These are phyloP conservation scores for Hirsutella thompsonii DNA, from an alignment of 2,329 filamentous ascomycete genomes.

Conservation along the genomic window DNA sequence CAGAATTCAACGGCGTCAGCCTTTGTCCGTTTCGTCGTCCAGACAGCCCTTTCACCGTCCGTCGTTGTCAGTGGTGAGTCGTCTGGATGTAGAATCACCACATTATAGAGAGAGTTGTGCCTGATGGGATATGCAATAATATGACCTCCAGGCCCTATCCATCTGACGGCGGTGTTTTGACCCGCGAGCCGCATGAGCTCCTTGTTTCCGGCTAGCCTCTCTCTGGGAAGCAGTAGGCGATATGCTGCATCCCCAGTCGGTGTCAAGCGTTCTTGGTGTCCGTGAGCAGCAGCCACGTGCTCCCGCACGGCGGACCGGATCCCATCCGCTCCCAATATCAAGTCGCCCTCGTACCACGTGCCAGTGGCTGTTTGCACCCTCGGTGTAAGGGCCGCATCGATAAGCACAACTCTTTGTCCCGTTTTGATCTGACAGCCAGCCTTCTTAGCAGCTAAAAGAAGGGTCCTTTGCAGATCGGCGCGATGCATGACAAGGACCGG, in stretches of 20 bases:
- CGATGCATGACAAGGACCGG: constrained; percentile 13
- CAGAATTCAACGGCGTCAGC: constrained; percentile 47
- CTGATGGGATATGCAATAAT: constrained; percentile 56
- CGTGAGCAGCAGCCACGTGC: constrained; percentile 39
- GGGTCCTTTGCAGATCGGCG: constrained; percentile 12
- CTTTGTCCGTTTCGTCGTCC: constrained; percentile 50
- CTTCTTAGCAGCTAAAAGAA: constrained; percentile 8
- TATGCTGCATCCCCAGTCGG: constrained; percentile 41
- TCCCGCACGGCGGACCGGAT: constrained; percentile 34
- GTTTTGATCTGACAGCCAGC: constrained; percentile 19
- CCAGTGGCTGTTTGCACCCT: constrained; percentile 7
- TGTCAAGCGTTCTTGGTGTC: constrained; percentile 29
- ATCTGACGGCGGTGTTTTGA: constrained; percentile 43
- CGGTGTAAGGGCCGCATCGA: constrained; percentile 12
- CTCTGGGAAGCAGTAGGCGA: constrained; percentile 35
- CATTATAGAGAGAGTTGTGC: constrained; percentile 52
- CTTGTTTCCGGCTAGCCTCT: constrained; percentile 52
- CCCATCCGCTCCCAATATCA: constrained; percentile 40
- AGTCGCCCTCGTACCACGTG: constrained; percentile 30
- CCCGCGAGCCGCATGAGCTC: constrained; percentile 50
- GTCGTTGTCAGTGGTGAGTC: background rate
- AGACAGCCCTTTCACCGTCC: constrained; percentile 44
- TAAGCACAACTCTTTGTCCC: constrained; percentile 27
- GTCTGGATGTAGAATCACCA: constrained; percentile 46
- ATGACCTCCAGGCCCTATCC: constrained; percentile 54